Evolutionary conservation across 2,329 filamentous ascomycete species (phyloP), one percentile per base, ranked within the genome.

Genomic region (Trichoderma aggressivum): DNA sequence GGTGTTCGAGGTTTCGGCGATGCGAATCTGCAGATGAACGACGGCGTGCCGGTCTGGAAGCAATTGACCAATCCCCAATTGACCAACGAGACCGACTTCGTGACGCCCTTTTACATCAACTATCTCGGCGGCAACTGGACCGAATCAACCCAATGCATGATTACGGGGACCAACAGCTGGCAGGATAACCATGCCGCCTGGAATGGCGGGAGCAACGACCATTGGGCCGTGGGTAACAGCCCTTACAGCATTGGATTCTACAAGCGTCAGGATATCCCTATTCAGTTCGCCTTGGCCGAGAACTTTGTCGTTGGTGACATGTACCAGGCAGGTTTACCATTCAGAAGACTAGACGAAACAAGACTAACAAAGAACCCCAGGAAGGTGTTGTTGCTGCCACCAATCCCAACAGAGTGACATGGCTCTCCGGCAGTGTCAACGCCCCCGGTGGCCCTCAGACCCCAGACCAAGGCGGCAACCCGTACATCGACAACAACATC

Each of bases 81-180:
- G 74, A 83, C 82, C 5, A 82, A 77, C 4, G 75, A 78, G 3
- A 78, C 84, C 1, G 78, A 82, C 5, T 80, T 80, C 18, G 79
- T 88, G 14, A 80, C 85, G 14, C 86, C 86, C 0, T 88, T 84
- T 84, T 85, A 88, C 73, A 78, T 89, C 24, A 87, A 87, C 74
- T 87, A 88, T 73, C 80, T 84, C 7, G 86, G 85, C 2, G 85
- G 84, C n/a, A 78, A 81, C 50, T 87, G 82, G 79, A 73, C 78
- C 7, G 79, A 86, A 39, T 84, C 86, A 0, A 87, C 86, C 6
- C 87, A 88, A 74, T 88, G 87, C 75, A 86, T 87, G 81, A 72
- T 79, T 5, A 84, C 84, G 7, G 87, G 86, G 7, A 80, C 79
- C 72, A 88, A 89, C 72, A 83, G 83, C 24, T 89, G 86, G 80